phyloP scores from a whole-genome alignment of 169 alveolate species.

The Plasmodium adleri region DNA sequence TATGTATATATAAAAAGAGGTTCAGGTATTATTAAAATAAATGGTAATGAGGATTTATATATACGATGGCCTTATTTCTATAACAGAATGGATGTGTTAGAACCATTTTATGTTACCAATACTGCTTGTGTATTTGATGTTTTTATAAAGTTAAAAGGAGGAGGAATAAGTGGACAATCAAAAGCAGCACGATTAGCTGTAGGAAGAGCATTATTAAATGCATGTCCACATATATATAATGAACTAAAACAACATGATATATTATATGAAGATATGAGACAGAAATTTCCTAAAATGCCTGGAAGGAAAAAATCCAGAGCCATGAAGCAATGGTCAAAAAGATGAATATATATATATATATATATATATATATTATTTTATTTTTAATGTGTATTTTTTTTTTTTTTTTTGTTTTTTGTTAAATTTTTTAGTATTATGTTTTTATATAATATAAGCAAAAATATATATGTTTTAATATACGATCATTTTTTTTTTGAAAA shows the following conservation, averaged over 20 bases:
- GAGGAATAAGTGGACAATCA: slow-evolving; percentile 91
- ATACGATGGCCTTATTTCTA: slow-evolving; percentile 88
- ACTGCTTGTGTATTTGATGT: slow-evolving; percentile 88
- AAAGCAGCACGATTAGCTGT: slow-evolving; percentile 88
- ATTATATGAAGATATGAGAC: slow-evolving; percentile 88
- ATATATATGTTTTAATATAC: too few species aligned
- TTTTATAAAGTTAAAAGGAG: slow-evolving; percentile 86
- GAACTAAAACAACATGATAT: slow-evolving; percentile 82
- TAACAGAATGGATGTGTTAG: slow-evolving; percentile 90
- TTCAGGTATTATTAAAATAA: slow-evolving; percentile 84
- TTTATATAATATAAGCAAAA: too few species aligned
- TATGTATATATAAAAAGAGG: slow-evolving; percentile 86
- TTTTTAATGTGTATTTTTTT: background rate
- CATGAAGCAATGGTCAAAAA: slow-evolving; percentile 87
- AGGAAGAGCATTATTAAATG: slow-evolving; percentile 88
- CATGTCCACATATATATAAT: slow-evolving; percentile 83
- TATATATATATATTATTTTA: too few species aligned
- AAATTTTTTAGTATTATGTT: too few species aligned
- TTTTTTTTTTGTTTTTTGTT: too few species aligned
- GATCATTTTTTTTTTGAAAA: too few species aligned
- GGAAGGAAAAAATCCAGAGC: slow-evolving; percentile 89
- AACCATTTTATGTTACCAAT: slow-evolving; percentile 86
- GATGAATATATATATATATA: slow-evolving; percentile 46
- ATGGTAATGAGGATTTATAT: slow-evolving; percentile 87
- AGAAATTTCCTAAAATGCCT: slow-evolving; percentile 91